These are phyloP conservation scores for Marsdenia floribunda DNA, from an alignment of 257 asterid genomes.

Conservation along the genomic window DNA sequence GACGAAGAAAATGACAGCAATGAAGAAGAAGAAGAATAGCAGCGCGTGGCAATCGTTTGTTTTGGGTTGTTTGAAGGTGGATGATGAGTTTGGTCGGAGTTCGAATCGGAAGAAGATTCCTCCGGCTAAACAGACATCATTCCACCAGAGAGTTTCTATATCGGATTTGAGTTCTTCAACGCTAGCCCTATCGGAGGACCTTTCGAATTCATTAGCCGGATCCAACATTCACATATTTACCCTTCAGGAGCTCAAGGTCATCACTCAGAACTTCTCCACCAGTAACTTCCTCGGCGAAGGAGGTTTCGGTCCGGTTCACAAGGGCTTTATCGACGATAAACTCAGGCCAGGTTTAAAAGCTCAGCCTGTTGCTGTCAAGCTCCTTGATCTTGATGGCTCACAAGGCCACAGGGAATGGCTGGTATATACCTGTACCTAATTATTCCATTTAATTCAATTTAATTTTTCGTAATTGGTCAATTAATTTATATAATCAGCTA, in stretches of 20 bases:
- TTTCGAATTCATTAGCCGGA: conserved; percentile 69
- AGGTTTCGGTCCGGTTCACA: conserved; percentile 96
- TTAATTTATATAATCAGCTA: background rate
- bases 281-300: conserved; percentile 87
- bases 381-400: conserved; percentile 77
- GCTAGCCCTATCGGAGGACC: conserved; percentile 63
- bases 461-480: background rate
- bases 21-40: conserved; percentile 32
- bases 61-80: conserved; percentile 46
- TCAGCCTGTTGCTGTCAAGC: conserved; percentile 95
- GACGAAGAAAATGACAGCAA: conserved; percentile 22
- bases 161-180: conserved; percentile 58
- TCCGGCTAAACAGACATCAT: conserved; percentile 32
- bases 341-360: conserved; percentile 77
- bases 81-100: background rate
- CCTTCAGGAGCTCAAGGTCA: conserved; percentile 72
- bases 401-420: conserved; percentile 97
- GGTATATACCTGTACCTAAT: conserved; percentile 29
- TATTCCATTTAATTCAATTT: too few relatives aligned
- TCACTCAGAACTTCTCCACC: conserved; percentile 65
- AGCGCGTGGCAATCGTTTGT: conserved; percentile 45
- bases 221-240: conserved; percentile 65
- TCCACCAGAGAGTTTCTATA: conserved; percentile 44
- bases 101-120: conserved; percentile 19
- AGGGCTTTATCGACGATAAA: conserved; percentile 88